Conservation (phyloP, 2,329 filamentous ascomycete genomes). For the Fusarium udum region DNA sequence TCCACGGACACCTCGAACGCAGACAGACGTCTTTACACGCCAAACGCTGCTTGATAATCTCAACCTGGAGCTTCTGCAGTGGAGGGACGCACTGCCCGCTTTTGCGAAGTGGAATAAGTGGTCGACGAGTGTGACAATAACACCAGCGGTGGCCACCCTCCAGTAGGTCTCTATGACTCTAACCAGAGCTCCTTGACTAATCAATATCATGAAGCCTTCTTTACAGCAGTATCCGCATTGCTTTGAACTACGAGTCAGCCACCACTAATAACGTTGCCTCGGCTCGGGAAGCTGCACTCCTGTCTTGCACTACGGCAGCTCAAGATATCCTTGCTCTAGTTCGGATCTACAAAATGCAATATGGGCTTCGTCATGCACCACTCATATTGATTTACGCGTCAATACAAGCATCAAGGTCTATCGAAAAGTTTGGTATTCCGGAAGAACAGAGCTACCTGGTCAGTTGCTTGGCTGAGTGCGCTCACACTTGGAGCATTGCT, state of each 20-base stretch:
- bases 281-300: not conserved
- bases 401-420: not conserved
- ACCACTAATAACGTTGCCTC: not conserved
- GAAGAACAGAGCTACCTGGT: conserved; percentile 2
- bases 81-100: not conserved
- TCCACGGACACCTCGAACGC: not conserved
- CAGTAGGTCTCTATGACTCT: not conserved
- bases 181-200: not conserved
- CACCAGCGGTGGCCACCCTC: not conserved
- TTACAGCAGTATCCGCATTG: not conserved
- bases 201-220: not conserved
- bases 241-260: not conserved
- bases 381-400: conserved; percentile 1
- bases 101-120: conserved; percentile 1
- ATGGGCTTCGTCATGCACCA: not conserved
- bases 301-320: not conserved
- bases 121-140: not conserved
- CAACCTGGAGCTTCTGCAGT: not conserved
- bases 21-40: not conserved
- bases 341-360: not conserved
- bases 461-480: not conserved
- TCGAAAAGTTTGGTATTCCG: not conserved
- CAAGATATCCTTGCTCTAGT: not conserved
- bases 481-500: conserved; percentile 1
- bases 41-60: not conserved